Base-by-base conservation (phyloP, 495 filamentous ascomycete species). In the Xylaria nigripes region DNA sequence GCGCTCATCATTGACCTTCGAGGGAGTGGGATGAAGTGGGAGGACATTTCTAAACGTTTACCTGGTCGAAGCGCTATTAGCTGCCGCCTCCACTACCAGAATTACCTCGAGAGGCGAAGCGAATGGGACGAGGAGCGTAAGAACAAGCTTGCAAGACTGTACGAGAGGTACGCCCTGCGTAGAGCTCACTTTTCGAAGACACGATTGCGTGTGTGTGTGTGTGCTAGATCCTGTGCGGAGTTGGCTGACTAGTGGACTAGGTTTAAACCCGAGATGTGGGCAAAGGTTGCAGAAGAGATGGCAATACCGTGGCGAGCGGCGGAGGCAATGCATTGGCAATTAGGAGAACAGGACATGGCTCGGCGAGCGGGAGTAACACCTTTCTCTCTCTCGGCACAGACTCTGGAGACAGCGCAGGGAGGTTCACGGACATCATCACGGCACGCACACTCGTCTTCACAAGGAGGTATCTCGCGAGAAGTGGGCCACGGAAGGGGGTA, bases 101-200 rank as follows among this genome's bases (percentile, higher is more conserved):
- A 98, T 65, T 98, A 97, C 66, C 77, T 96, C 46, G 94, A 98
- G 68, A 79, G 88, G 61, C 72, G 88, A 51, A 84, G 84, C 57
- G 87, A 94, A 60, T 98, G 93, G 93, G 89, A 95, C 62, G 93
- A 98, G 60, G 93, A 96, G 69, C 86, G 87, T 70, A 96, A 96
- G 74, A 93, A 96, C 72, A 95, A 91, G 70, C 79, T 98, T 16
- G 92, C 93, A 30, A 81, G 89, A 56, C 75, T 97, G 45, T 98
- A 98, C 69, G 91, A 96, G 68, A 87, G 94, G 93, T 96, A 84
- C 64, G 81, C 59, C 48, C 48, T 30, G 50, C 32, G 54, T 40
- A 36, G 32, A 45, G 45, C 30, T n/a, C 10, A 23, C 36, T 4
- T 13, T 25, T 38, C 22, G 45, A 25, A 48, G 34, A 41, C 43